These are phyloP conservation scores for Stemphylium beticola DNA, from an alignment of 2,329 filamentous ascomycete species.

Conservation along the genomic window DNA sequence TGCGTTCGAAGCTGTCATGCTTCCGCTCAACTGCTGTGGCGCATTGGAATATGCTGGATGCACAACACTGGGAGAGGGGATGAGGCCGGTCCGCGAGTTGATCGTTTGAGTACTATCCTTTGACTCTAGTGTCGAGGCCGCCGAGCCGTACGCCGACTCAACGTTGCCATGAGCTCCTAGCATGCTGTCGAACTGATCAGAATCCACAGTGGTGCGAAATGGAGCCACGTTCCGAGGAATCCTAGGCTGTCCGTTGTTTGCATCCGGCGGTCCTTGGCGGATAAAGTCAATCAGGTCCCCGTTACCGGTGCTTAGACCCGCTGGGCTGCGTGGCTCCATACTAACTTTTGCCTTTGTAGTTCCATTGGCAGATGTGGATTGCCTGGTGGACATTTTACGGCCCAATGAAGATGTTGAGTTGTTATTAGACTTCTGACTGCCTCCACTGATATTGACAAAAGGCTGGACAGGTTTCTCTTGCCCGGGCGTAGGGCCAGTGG, in stretches of 20 bases:
- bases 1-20: conserved; percentile 31
- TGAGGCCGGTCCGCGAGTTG: conserved; percentile 76
- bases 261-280: conserved; percentile 77
- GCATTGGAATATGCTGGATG: conserved; percentile 48
- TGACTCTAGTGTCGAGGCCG: conserved; percentile 43
- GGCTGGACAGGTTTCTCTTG: conserved; percentile 43
- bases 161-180: conserved; percentile 40
- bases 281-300: conserved; percentile 96
- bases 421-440: conserved; percentile 23
- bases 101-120: conserved; percentile 63
- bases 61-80: conserved; percentile 47
- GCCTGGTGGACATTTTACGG: conserved; percentile 37
- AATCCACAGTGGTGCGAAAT: conserved; percentile 85
- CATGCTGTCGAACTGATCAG: conserved; percentile 69
- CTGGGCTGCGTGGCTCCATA: conserved; percentile 69
- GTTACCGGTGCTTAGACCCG: conserved; percentile 68
- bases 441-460: conserved; percentile 37
- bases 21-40: conserved; percentile 44
- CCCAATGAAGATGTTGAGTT: conserved; percentile 36
- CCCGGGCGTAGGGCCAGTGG: conserved; percentile 67
- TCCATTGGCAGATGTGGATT: conserved; percentile 27
- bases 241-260: conserved; percentile 65
- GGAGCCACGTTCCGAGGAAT: conserved; percentile 85
- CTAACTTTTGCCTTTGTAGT: conserved; percentile 36
- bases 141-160: conserved; percentile 45